Base-by-base conservation (phyloP, 768 basidiomycete species). In the Suillus weaverae region DNA sequence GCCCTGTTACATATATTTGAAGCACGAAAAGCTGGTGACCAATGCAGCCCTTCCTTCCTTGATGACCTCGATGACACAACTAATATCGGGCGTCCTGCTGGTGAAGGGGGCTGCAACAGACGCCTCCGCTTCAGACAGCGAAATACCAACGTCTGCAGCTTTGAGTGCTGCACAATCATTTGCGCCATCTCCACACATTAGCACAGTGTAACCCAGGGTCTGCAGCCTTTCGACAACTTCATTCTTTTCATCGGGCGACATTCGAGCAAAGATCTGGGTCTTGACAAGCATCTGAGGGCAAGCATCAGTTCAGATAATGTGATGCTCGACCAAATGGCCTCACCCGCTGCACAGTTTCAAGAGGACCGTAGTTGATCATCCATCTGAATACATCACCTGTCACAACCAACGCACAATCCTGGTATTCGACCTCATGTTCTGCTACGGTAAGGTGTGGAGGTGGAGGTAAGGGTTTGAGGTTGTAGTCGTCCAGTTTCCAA, bases 211-310 rank as follows among this genome's bases (percentile, higher is more conserved):
- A 11, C 97, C 97, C 30, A 99, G 84, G 2, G 85, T 82, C 71
- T 99, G 97, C 13, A 99, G 81, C 2, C 97, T 86, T 76, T 99
- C 97, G 20, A 99, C 94, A 20, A 99, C 88, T 75, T 99, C 97
- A 69, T 98, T 97, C 79, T 99, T 99, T 81, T 99, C 97, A 73
- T 99, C 97, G 0, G 97, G 97, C 10, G 97, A 99, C 97, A 99
- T 99, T 30, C 97, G 87, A 10, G 97, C 96, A 74, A 95, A 99
- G 54, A 99, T 89, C 74, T 97, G 94, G 2, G 96, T 88, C 76
- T 97, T 97, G 38, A 98, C 92, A 22, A 99, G 88, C 95, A 99
- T 97, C 97, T 98, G 62, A 5, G 32, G 22, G n/a, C 65, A 62
- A 18, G 62, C 36, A 43, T 56, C 48, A 64, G 14, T 62, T 54